phyloP scores from a whole-genome alignment of 352 stramenopile genomes.

The Aphanomyces cochlioides region DNA sequence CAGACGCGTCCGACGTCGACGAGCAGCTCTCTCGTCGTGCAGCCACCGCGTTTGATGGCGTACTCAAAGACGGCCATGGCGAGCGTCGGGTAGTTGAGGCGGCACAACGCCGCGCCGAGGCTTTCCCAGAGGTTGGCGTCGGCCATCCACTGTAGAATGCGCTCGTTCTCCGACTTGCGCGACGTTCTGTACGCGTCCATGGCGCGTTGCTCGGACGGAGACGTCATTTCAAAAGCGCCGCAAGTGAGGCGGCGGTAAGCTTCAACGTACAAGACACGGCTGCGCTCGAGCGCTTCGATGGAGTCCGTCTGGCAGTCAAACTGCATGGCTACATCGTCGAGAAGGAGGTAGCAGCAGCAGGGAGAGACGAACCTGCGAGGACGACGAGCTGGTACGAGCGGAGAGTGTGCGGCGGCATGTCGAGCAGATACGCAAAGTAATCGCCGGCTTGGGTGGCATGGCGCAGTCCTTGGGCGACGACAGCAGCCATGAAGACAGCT shows the following conservation, averaged over 20 bases:
- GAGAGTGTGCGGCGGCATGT: conserved; percentile 51
- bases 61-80: conserved; percentile 38
- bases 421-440: conserved; percentile 66
- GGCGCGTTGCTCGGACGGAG: background rate
- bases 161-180: conserved; percentile 57
- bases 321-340: conserved; percentile 19
- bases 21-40: conserved; percentile 36
- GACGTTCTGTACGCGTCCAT: conserved; percentile 50
- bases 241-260: conserved; percentile 16
- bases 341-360: background rate
- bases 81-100: conserved; percentile 48
- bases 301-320: conserved; percentile 1
- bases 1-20: conserved; percentile 45
- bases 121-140: conserved; percentile 61
- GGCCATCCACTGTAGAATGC: conserved; percentile 51
- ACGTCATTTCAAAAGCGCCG: background rate
- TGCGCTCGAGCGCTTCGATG: background rate
- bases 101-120: conserved; percentile 44
- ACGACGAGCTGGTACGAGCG: conserved; percentile 54
- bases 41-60: conserved; percentile 31
- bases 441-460: conserved; percentile 62
- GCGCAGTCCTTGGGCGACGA: conserved; percentile 49
- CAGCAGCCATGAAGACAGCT: conserved; percentile 60
- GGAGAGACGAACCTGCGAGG: conserved; percentile 36
- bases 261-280: conserved; percentile 12